A percentile compares a stretch with the other conserved stretches of the same genome.
Evolutionary conservation across 805 yeast species (phyloP).

Genomic region (Maudiozyma barnettii): DNA sequence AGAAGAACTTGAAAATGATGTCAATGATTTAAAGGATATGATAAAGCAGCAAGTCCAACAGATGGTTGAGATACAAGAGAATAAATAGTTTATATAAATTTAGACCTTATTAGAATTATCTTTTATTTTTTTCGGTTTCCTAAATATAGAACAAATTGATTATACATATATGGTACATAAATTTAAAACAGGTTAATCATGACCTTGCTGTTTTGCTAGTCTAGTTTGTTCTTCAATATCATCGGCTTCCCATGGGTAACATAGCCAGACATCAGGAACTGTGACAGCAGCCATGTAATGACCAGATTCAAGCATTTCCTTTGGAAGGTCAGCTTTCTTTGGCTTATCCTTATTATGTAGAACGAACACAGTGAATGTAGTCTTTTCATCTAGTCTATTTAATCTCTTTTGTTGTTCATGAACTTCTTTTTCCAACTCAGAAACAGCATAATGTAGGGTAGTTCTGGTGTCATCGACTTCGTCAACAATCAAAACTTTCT

Average conservation of each 20-base stretch:
- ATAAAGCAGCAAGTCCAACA: slow-evolving; percentile 80
- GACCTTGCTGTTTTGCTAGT: slow-evolving; percentile 57
- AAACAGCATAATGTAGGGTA: slow-evolving; percentile 73
- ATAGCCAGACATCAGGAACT: slow-evolving; percentile 73
- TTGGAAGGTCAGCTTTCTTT: slow-evolving; percentile 66
- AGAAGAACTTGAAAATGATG: slow-evolving; percentile 80
- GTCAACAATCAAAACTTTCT: slow-evolving; percentile 72
- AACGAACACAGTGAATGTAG: slow-evolving; percentile 68
- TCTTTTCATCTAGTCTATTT: slow-evolving; percentile 49
- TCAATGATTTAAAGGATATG: slow-evolving; percentile 78
- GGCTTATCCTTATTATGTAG: slow-evolving; percentile 77
- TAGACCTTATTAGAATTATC: background rate
- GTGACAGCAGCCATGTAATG: slow-evolving; percentile 66
- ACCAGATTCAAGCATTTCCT: slow-evolving; percentile 50
- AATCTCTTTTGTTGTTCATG: slow-evolving; percentile 47
- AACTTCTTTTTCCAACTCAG: slow-evolving; percentile 56
- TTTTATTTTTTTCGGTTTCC: background rate
- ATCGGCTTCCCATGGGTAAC: slow-evolving; percentile 83
- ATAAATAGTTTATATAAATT: slow-evolving; percentile 3
- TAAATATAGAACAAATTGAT: background rate
- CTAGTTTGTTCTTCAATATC: slow-evolving; percentile 74
- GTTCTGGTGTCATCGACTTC: slow-evolving; percentile 92
- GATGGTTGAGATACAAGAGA: slow-evolving; percentile 54
- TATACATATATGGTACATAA: background rate
- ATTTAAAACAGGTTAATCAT: slow-evolving; percentile 29